Evolutionary conservation across 257 asterid species (phyloP), one percentile per base, ranked within the genome.

Genomic region (Salvia miltiorrhiza): DNA sequence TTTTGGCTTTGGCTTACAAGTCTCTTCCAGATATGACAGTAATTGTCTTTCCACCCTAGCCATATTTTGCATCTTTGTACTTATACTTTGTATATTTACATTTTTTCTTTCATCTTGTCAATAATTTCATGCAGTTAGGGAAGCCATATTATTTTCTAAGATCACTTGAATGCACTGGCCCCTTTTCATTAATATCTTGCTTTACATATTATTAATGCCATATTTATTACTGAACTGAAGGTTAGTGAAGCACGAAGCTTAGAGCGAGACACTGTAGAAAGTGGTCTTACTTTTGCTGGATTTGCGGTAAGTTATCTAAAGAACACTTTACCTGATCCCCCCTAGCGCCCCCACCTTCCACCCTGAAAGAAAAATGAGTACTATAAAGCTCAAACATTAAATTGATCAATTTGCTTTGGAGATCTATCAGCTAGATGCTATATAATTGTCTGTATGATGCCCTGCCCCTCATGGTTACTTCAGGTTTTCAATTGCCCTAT

Each of bases 401-500:
- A 30, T 12, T 9, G 5, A 11, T 55, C 48, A 14, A 63, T 44
- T 47, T 69, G 54, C 40, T 45, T 53, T 39, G 45, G 16, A 69
- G 47, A 35, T 45, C 57, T 55, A 28, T 65, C 32, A 28, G 14
- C 45, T 54, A 6, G 39, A 32, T 66, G 35, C 47, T 48, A 28
- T 48, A 68, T 54, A 45, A 33, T 65, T 58, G 53, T 56, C 60
- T 45, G 39, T 63, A 35, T 65, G 70, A 73, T 67, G 60, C 47
- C 60, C 37, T 77, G 28, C n/a, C 32, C 16, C 58, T 77, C 60
- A 28, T 52, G 48, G 63, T 35, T 50, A 48, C 67, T 78, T 65
- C 88, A 94, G 99, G 95, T 94, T 58, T 94, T 94, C 79, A 89
- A 91, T 73, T 94, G 99, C 74, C 99, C 97, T 41, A 94, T 94